Evolutionary conservation across 495 filamentous ascomycete species (phyloP), one percentile per base, ranked within the genome.

Genomic region (Aspergillus wentii): DNA sequence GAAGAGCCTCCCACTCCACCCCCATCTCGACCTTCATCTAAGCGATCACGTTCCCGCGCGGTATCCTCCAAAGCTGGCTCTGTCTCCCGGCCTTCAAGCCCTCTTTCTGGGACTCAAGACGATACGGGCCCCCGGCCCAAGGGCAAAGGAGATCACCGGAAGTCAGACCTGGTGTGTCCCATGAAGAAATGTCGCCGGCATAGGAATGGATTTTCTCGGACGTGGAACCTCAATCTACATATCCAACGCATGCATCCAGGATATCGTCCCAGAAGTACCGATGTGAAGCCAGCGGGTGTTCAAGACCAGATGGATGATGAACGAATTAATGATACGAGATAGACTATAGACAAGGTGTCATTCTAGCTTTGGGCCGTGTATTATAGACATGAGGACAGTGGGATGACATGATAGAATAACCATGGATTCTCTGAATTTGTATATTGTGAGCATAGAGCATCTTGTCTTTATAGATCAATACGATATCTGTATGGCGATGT

Each of bases 171-270:
- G 17, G 13, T 66, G 7, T 69, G 65, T 27, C 65, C 62, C 0
- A 17, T 67, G 7, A 44, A 21, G 23, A 35, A 10, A 0, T 69
- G 65, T 36, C 19, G 17, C 9, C 56, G 61, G 30, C 57, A 64
- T 38, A 30, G 16, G 5, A 39, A 62, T 19, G 61, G 61, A 0
- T 69, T 69, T 30, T 57, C 63, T 2, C 59, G 65, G 10, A 40
- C 20, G 11, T 67, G 63, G 63, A 67, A 69, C 49, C 50, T 69
- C 17, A 67, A 61, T 33, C 48, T 54, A 14, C 65, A 69, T 44
- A 37, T 69, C 40, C 54, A 58, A 26, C 45, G 49, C 3, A 46
- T 56, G 27, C 64, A 68, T 46, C 57, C 55, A 5, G 30, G 38
- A 1, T 53, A 59, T 39, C 36, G 20, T 19, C 31, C 26, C 0